phyloP scores from a whole-genome alignment of 805 yeast genomes.

The Middelhovenomyces tepae region DNA sequence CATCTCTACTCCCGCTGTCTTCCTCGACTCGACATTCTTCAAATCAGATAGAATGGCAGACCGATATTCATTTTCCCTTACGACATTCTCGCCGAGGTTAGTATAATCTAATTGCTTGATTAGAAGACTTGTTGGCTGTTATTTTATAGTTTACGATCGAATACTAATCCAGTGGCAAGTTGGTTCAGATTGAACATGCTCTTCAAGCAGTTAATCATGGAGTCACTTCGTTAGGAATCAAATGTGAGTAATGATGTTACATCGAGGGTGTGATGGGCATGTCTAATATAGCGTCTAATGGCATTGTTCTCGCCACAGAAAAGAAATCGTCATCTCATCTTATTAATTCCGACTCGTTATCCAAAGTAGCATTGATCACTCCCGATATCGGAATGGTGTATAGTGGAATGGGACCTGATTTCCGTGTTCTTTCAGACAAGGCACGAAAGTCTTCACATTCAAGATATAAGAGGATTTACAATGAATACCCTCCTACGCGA shows the following conservation, averaged over 20 bases:
- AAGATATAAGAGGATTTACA: conserved; percentile 83
- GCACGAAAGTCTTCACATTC: conserved; percentile 92
- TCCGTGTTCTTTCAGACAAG: conserved; percentile 85
- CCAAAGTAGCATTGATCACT: conserved; percentile 75
- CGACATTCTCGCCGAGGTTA: conserved; percentile 95
- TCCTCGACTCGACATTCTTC: neutral
- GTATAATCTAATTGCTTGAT: conserved; percentile 18
- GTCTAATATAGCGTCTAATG: conserved; percentile 81
- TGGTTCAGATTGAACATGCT: conserved; percentile 97
- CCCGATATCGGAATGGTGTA: conserved; percentile 96
- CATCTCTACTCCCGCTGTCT: neutral
- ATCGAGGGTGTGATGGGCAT: no score
- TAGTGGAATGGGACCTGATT: conserved; percentile 99
- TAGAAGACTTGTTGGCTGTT: no score
- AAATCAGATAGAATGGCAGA: conserved; percentile 66
- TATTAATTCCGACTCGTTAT: conserved; percentile 61
- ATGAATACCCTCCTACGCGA: conserved; percentile 95
- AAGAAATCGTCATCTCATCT: conserved; percentile 77
- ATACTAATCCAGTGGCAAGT: conserved; percentile 67
- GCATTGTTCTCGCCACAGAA: conserved; percentile 94
- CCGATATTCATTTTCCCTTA: conserved; percentile 92
- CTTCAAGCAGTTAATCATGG: conserved; percentile 96
- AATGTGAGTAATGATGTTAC: conserved; percentile 27
- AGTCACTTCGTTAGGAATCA: conserved; percentile 90
- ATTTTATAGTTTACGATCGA: conserved; percentile 1